Percentiles rank a stretch among this genome's conserved stretches.
phyloP scores from a whole-genome alignment of 2,329 filamentous ascomycete genomes.

The Claviceps spartinae region DNA sequence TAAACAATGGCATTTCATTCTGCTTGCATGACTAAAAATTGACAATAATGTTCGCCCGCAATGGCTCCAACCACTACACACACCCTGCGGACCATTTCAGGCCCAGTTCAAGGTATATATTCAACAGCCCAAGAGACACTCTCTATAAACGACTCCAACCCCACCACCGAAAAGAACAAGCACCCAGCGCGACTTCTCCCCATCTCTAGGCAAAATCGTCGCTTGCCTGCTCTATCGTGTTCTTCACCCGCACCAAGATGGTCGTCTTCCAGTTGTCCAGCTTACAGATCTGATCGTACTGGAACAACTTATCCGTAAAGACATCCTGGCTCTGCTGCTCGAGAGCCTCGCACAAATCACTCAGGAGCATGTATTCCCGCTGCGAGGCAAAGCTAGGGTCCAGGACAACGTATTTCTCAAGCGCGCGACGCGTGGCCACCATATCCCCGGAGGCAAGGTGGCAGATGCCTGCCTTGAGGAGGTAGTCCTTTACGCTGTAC shows the following conservation, averaged over 20 bases:
- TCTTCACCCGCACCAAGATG: constrained; percentile 70
- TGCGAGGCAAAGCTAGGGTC: constrained; percentile 65
- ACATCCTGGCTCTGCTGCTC: constrained; percentile 67
- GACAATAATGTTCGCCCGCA: background rate
- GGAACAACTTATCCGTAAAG: constrained; percentile 76
- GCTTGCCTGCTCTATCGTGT: constrained; percentile 51
- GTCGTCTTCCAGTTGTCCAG: constrained; percentile 96
- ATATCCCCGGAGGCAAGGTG: constrained; percentile 62
- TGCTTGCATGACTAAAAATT: background rate
- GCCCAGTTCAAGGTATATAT: background rate
- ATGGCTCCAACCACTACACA: too few species aligned
- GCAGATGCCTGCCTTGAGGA: constrained; percentile 88
- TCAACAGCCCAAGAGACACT: background rate
- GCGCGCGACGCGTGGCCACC: constrained; percentile 63
- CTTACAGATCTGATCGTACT: constrained; percentile 85
- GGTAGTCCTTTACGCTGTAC: constrained; percentile 90
- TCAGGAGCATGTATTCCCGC: constrained; percentile 68
- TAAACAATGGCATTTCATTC: background rate
- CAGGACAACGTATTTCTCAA: constrained; percentile 70
- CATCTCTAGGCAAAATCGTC: constrained; percentile 27
- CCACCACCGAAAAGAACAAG: background rate
- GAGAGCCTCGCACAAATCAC: constrained; percentile 61
- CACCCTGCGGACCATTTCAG: too few species aligned
- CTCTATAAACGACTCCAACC: background rate
- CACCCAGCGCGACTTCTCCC: background rate